Conservation (phyloP, 2,329 filamentous ascomycete genomes). For the Colletotrichum sidae region DNA sequence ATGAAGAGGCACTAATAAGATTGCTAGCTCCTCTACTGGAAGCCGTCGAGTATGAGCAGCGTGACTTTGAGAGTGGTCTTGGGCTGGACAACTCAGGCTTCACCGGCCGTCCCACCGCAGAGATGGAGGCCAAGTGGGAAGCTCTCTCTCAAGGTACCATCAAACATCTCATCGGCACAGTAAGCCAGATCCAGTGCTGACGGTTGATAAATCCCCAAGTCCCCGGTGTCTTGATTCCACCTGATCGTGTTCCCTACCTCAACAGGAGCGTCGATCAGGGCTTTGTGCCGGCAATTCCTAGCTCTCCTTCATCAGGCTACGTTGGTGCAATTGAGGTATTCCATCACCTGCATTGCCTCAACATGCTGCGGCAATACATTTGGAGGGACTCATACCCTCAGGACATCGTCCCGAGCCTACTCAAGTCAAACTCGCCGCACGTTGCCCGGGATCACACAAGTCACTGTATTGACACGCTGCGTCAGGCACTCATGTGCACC, state of each 20-base stretch:
- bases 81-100: neutral
- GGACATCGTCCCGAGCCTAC: neutral
- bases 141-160: neutral
- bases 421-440: constrained; percentile 6
- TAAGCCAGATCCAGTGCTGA: neutral
- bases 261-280: constrained; percentile 21
- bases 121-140: constrained; percentile 22
- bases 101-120: constrained; percentile 18
- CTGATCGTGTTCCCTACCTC: constrained; percentile 8
- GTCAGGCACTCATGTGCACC: constrained; percentile 13
- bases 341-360: constrained; percentile 20
- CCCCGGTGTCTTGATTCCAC: constrained; percentile 7
- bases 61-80: constrained; percentile 6
- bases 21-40: constrained; percentile 6
- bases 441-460: constrained; percentile 3
- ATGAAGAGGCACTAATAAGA: neutral
- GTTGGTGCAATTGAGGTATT: constrained; percentile 6
- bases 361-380: constrained; percentile 13
- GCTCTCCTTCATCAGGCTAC: constrained; percentile 8
- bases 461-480: constrained; percentile 18
- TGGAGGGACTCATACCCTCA: constrained; percentile 23
- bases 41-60: constrained; percentile 21
- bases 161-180: neutral
- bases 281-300: neutral
- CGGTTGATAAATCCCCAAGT: neutral